Evolutionary conservation across 2,329 filamentous ascomycete genomes (phyloP).

Genomic region (Lasiodiplodia sp.): DNA sequence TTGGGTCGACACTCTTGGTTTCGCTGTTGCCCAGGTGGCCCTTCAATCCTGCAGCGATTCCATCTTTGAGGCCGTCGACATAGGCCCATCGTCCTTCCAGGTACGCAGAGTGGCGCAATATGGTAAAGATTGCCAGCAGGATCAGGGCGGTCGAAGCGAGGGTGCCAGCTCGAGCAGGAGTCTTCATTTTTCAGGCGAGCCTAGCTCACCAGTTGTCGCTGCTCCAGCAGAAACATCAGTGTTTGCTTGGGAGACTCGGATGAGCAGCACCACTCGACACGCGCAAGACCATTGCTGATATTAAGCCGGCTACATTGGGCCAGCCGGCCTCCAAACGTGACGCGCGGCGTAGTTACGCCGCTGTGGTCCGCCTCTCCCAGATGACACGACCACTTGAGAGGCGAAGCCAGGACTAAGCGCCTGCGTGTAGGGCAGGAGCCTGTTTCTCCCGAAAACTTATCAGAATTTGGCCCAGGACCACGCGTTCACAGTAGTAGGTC

Average conservation of each 20-base stretch:
- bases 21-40: background rate
- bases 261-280: background rate
- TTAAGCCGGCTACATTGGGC: background rate
- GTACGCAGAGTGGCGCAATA: slow-evolving; percentile 18
- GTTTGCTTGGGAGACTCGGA: background rate
- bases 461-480: slow-evolving; percentile 13
- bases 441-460: slow-evolving; percentile 1
- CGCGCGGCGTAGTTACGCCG: slow-evolving; percentile 15
- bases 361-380: background rate
- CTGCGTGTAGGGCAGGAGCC: background rate
- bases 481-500: slow-evolving; percentile 19
- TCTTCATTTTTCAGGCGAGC: slow-evolving; percentile 24
- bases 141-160: slow-evolving; percentile 19
- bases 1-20: slow-evolving; percentile 3
- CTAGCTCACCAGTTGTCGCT: slow-evolving; percentile 4
- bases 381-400: background rate
- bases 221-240: background rate
- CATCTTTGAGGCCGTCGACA: slow-evolving; percentile 12
- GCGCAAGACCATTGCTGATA: background rate
- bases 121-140: slow-evolving; percentile 12
- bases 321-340: background rate
- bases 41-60: background rate
- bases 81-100: slow-evolving; percentile 15
- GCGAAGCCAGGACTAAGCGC: slow-evolving; percentile 1
- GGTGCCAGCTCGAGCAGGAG: slow-evolving; percentile 21